phyloP scores from a whole-genome alignment of 352 stramenopile species.

The Pelagophyceae sp. region DNA sequence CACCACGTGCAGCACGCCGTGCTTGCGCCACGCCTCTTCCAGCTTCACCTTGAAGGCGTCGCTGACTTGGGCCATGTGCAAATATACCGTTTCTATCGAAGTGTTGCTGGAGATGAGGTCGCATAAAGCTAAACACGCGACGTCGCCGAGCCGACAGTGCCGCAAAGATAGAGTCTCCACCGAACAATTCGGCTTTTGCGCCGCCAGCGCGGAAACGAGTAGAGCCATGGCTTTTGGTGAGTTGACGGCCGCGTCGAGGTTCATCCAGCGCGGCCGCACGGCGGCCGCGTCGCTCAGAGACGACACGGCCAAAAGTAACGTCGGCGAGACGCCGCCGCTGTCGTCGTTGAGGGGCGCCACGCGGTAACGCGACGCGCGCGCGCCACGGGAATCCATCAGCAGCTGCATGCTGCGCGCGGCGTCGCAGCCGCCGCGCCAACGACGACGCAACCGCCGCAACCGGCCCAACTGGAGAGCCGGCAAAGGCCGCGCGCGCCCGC shows the following conservation, averaged over 20 bases:
- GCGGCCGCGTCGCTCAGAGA: too few species aligned
- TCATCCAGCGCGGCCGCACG: neutral
- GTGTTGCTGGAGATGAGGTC: neutral
- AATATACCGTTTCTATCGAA: neutral
- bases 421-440: too few species aligned
- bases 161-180: conserved; percentile 3
- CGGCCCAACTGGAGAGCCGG: too few species aligned
- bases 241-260: conserved; percentile 10
- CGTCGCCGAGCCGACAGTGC: neutral
- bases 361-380: too few species aligned
- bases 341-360: too few species aligned
- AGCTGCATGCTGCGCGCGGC: too few species aligned
- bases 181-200: neutral
- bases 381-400: too few species aligned
- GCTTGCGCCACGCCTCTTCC: neutral
- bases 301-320: too few species aligned
- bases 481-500: too few species aligned
- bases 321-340: too few species aligned
- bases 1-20: neutral
- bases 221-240: neutral
- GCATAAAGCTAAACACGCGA: neutral
- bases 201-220: neutral
- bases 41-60: neutral
- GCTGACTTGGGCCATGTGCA: neutral
- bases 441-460: too few species aligned